These are phyloP conservation scores for Anacardium occidentale DNA, from an alignment of 345 rosid species.

Conservation along the genomic window DNA sequence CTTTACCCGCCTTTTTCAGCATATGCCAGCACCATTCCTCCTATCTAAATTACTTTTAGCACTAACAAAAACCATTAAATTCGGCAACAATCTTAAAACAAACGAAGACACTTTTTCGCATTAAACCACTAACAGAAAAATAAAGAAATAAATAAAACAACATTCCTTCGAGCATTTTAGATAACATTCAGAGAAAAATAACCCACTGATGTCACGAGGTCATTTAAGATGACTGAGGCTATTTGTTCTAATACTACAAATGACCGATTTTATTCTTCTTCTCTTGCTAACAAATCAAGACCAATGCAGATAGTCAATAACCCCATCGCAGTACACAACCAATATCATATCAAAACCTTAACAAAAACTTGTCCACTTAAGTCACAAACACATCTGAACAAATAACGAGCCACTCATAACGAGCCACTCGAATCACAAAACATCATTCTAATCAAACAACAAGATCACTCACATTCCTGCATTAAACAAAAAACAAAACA, in stretches of 20 bases:
- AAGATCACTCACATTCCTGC: background rate
- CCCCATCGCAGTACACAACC: background rate
- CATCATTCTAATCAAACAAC: background rate
- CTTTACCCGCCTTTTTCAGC: background rate
- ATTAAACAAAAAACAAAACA: background rate
- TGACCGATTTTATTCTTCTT: background rate
- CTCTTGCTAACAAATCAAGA: background rate
- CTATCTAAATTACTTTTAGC: background rate
- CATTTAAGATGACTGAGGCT: background rate
- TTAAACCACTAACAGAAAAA: background rate
- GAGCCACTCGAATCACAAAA: background rate
- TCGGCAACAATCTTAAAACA: background rate
- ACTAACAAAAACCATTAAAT: background rate
- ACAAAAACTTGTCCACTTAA: background rate
- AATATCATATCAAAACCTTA: background rate
- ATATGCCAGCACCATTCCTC: background rate
- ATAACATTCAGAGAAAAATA: background rate
- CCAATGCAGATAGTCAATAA: background rate
- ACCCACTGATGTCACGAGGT: background rate
- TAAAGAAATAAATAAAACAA: background rate
- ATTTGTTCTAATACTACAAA: background rate
- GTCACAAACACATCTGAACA: background rate
- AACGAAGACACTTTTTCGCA: background rate
- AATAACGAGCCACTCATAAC: background rate
- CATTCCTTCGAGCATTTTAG: background rate